Percentiles rank a stretch among this genome's conserved stretches.
Conservation (phyloP, 306 rosid genomes). For the Trichosanthes cucumerina region DNA sequence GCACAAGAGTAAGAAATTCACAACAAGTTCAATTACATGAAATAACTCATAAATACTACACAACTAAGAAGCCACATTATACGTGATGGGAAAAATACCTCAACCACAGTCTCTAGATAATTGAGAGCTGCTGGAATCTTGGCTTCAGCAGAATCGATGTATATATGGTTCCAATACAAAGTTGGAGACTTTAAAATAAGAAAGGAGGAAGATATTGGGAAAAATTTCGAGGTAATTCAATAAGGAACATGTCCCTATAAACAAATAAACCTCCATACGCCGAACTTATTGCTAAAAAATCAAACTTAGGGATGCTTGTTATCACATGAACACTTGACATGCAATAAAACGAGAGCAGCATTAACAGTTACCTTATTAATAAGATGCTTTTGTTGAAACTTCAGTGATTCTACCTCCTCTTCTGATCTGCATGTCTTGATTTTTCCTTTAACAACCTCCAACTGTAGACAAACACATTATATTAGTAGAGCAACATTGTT, state of each 20-base stretch:
- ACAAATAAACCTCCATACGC: neutral
- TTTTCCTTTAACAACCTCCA: constrained; percentile 66
- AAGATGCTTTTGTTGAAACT: constrained; percentile 62
- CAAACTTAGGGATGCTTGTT: neutral
- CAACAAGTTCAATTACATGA: too few relatives aligned
- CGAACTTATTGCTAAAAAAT: neutral
- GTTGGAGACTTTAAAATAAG: neutral
- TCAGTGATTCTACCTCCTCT: constrained; percentile 69
- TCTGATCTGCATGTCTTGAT: constrained; percentile 52
- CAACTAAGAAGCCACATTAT: neutral
- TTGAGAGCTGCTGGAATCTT: constrained; percentile 90
- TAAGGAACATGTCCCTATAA: neutral
- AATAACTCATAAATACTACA: too few relatives aligned
- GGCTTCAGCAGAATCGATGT: constrained; percentile 87
- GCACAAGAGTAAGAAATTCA: too few relatives aligned
- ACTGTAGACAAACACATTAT: constrained; percentile 33
- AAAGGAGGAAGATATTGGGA: neutral
- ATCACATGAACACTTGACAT: neutral
- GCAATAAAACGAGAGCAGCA: neutral
- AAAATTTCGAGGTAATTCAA: neutral
- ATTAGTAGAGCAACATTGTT: neutral
- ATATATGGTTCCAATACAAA: constrained; percentile 45
- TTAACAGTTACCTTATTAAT: constrained; percentile 58
- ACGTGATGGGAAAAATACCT: constrained; percentile 38
- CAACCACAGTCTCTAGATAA: constrained; percentile 80